Evolutionary conservation across 768 basidiomycete species (phyloP), one percentile per base, ranked within the genome.

Genomic region (Leccinum sublutescens): DNA sequence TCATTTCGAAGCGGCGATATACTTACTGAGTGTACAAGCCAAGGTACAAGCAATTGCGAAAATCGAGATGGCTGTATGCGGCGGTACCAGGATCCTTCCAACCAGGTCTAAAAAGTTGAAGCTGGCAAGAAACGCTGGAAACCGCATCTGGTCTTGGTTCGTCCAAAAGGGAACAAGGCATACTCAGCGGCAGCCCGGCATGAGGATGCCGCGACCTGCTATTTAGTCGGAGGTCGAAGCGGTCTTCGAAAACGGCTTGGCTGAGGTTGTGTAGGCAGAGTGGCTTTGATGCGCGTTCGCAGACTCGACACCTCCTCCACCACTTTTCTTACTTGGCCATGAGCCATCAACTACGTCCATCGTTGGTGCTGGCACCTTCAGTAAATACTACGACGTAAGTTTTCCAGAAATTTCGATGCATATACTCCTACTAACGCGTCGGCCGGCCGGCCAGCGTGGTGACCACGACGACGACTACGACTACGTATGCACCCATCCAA

Each of bases 401-500:
- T 51, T 50, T 61, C 29, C 60, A 4, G 31, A 27, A 11, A 25
- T 52, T 52, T 33, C 56, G 9, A n/a, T 19, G 27, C 54, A 11
- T 25, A 23, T 58, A 50, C 60, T 45, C 48, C 40, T 56, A 57
- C 60, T 71, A 58, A 67, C 70, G 70, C 62, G 66, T 64, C 60
- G 57, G 52, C 63, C 60, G 40, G 47, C 59, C 62, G 45, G 64
- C 38, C 69, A 94, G 92, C 55, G 90, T 94, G 66, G 88, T 91
- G 66, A 94, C 92, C 52, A 93, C 89, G n/a, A 94, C 93, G 2
- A 92, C 90, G 0, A 94, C 93, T 2, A 94, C 92, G 1, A 94
- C 93, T 2, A 85, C 88, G 11, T 93, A 94, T 76, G 88, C 92
- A 56, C 92, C 92, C n/a, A 92, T 94, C 62, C 87, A 85, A 40